phyloP scores from a whole-genome alignment of 2,329 filamentous ascomycete species.

The Sporothrix pallida region DNA sequence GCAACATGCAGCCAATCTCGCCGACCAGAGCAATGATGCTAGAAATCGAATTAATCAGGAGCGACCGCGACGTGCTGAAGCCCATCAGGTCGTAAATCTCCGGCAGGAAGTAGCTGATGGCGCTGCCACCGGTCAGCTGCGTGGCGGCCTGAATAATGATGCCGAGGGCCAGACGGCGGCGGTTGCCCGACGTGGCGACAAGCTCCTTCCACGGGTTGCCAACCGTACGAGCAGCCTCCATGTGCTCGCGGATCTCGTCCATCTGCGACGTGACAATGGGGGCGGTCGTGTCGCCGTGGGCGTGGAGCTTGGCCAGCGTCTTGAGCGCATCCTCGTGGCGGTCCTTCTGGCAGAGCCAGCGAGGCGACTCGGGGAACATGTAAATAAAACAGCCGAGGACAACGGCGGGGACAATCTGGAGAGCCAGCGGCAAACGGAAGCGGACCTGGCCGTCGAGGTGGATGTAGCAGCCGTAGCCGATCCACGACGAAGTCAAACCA shows the following conservation, averaged over 20 bases:
- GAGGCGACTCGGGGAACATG: slow-evolving; percentile 4
- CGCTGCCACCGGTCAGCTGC: slow-evolving; percentile 4
- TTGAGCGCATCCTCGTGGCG: background rate
- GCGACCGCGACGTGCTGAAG: slow-evolving; percentile 11
- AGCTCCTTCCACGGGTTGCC: slow-evolving; percentile 14
- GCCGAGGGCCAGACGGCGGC: background rate
- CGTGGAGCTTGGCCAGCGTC: background rate
- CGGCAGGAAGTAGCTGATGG: slow-evolving; percentile 8
- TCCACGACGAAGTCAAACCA: background rate
- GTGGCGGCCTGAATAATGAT: slow-evolving; percentile 2
- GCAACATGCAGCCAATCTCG: slow-evolving; percentile 16
- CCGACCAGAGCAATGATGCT: slow-evolving; percentile 6
- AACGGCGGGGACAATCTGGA: background rate
- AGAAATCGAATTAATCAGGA: slow-evolving; percentile 5
- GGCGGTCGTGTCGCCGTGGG: background rate
- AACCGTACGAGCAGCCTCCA: background rate
- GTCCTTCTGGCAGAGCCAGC: background rate
- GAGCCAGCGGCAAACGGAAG: background rate
- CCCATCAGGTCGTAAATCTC: slow-evolving; percentile 16
- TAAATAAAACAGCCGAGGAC: background rate
- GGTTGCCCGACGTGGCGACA: background rate
- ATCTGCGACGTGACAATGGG: background rate
- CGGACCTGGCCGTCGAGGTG: background rate
- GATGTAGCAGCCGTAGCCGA: slow-evolving; percentile 7
- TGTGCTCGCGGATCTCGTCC: slow-evolving; percentile 14